Percentiles rank a stretch among this genome's conserved stretches.
Evolutionary conservation across 2,329 filamentous ascomycete genomes (phyloP).

Genomic region (Mycocentrospora acerina): DNA sequence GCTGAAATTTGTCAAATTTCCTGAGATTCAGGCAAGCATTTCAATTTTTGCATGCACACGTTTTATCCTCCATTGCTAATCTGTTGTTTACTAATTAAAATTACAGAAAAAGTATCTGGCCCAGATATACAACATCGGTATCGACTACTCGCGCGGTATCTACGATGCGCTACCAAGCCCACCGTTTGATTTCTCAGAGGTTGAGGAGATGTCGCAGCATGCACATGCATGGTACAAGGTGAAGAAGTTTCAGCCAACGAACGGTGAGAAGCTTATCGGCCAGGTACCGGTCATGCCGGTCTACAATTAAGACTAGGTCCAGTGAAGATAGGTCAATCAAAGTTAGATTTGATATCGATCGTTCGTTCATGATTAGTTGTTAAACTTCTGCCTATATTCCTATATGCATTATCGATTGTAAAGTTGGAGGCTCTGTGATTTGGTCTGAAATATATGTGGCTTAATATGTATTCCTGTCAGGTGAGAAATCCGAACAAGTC

Average conservation of each 20-base stretch:
- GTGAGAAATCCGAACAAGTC: too few relatives aligned
- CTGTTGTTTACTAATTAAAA: slow-evolving; percentile 5
- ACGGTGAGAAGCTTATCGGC: slow-evolving; percentile 45
- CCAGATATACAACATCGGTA: slow-evolving; percentile 54
- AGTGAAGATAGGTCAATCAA: too few relatives aligned
- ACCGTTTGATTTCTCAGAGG: slow-evolving; percentile 49
- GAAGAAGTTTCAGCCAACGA: slow-evolving; percentile 46
- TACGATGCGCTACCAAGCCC: slow-evolving; percentile 50
- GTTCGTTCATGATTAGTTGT: too few relatives aligned
- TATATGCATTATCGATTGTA: too few relatives aligned
- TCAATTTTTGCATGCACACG: neutral
- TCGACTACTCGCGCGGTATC: slow-evolving; percentile 51
- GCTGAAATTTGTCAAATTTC: slow-evolving; percentile 47
- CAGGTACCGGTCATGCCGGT: slow-evolving; percentile 28
- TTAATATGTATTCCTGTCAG: too few relatives aligned
- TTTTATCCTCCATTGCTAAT: too few relatives aligned
- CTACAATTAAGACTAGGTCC: slow-evolving; percentile 1
- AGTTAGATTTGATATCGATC: too few relatives aligned
- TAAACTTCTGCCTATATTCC: too few relatives aligned
- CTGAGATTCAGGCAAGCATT: slow-evolving; percentile 44
- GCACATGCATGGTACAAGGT: slow-evolving; percentile 52
- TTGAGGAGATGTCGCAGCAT: slow-evolving; percentile 47
- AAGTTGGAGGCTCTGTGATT: too few relatives aligned
- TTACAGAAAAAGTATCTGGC: slow-evolving; percentile 52
- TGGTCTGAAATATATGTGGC: too few relatives aligned